Evolutionary conservation across 2,329 filamentous ascomycete genomes (phyloP).

Genomic region (Penicillium sp.): DNA sequence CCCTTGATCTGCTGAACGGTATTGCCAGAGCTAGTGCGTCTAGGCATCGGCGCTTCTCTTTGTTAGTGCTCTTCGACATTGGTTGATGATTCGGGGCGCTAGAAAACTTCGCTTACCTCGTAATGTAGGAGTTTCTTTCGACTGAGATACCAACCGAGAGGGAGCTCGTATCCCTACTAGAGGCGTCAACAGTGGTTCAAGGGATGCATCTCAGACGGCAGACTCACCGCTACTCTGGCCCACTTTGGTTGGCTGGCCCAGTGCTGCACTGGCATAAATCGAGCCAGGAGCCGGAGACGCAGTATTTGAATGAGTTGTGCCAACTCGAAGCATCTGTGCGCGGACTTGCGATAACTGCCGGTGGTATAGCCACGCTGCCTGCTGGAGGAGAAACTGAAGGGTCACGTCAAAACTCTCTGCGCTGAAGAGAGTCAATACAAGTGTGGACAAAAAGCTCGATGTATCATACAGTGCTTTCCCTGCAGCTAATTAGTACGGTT

Average conservation of each 20-base stretch:
- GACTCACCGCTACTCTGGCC: constrained; percentile 10
- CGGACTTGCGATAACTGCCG: constrained; percentile 87
- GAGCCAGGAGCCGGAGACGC: constrained; percentile 51
- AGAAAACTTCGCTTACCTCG: constrained; percentile 30
- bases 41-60: constrained; percentile 25
- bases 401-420: constrained; percentile 81
- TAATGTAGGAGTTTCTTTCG: constrained; percentile 36
- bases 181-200: background rate
- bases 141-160: constrained; percentile 43
- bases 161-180: constrained; percentile 42
- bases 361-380: constrained; percentile 93
- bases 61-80: background rate
- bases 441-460: background rate
- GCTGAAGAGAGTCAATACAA: constrained; percentile 44
- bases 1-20: constrained; percentile 36
- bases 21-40: constrained; percentile 37
- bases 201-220: too few species aligned
- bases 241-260: constrained; percentile 38
- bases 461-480: constrained; percentile 73
- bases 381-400: constrained; percentile 85
- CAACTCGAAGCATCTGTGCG: constrained; percentile 79
- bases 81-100: background rate
- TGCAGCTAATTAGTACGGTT: constrained; percentile 41
- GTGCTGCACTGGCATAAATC: constrained; percentile 46
- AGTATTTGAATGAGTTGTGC: constrained; percentile 46